Conservation (phyloP, 805 yeast genomes). For the Barnettozyma pratensis region DNA sequence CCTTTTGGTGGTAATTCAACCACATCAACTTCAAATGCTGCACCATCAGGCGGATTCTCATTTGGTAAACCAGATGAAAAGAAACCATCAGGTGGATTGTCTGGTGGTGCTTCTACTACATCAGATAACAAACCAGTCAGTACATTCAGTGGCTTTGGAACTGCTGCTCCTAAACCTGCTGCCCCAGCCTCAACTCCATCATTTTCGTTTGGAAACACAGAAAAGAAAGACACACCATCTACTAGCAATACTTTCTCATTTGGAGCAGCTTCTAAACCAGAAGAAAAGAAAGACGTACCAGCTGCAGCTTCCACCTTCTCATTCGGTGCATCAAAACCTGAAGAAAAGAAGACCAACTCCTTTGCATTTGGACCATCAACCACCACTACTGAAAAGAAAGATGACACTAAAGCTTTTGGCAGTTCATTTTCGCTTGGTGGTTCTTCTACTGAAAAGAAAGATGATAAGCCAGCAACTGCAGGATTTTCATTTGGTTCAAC, state of each 20-base stretch:
- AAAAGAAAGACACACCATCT: conserved; percentile 9
- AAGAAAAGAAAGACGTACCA: conserved; percentile 2
- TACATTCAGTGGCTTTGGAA: no score
- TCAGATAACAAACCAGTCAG: no score
- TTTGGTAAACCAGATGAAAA: conserved; percentile 14
- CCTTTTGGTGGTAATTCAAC: conserved; percentile 1
- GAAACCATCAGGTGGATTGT: background rate
- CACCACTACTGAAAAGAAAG: conserved; percentile 5
- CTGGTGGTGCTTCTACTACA: conserved; percentile 13
- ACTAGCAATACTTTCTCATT: conserved; percentile 2
- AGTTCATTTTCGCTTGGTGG: conserved; percentile 19
- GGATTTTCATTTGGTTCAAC: conserved; percentile 25
- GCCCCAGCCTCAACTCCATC: no score
- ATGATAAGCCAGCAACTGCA: conserved; percentile 3
- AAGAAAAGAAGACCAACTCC: background rate
- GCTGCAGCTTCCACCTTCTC: background rate
- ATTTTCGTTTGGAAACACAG: no score
- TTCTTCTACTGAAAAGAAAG: background rate
- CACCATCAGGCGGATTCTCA: conserved; percentile 13
- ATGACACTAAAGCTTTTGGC: conserved; percentile 10
- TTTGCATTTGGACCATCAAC: conserved; percentile 22
- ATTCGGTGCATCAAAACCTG: background rate
- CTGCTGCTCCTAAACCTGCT: no score
- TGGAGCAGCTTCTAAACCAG: background rate
- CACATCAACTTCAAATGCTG: conserved; percentile 4